A percentile compares a stretch with the other conserved stretches of the same genome.
phyloP scores from a whole-genome alignment of 768 basidiomycete species.

The Auricularia sp. region DNA sequence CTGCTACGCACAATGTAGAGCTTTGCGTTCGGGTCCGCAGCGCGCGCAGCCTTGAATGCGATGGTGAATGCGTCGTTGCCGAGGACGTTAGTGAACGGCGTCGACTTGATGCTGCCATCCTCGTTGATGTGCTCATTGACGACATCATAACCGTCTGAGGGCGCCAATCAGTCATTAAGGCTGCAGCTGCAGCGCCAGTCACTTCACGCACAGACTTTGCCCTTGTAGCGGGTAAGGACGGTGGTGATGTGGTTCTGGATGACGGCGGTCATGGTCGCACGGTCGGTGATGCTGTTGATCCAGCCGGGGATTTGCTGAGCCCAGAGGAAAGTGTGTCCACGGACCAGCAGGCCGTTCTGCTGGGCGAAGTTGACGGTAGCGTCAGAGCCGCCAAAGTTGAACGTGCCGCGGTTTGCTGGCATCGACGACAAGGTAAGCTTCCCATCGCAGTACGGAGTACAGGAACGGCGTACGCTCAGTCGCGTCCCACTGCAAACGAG shows the following conservation, averaged over 20 bases:
- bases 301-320: constrained; percentile 8
- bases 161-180: not conserved
- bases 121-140: constrained; percentile 42
- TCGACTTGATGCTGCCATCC: constrained; percentile 36
- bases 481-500: not conserved
- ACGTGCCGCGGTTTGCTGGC: constrained; percentile 3
- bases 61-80: constrained; percentile 41
- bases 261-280: constrained; percentile 9
- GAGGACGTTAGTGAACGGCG: constrained; percentile 41
- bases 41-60: constrained; percentile 41
- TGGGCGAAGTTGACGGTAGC: constrained; percentile 12
- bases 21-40: constrained; percentile 41
- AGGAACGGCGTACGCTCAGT: not conserved
- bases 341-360: constrained; percentile 9
- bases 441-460: too few species aligned
- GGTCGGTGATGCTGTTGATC: constrained; percentile 7
- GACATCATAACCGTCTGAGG: constrained; percentile 9
- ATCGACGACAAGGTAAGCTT: too few species aligned
- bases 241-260: constrained; percentile 11
- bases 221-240: constrained; percentile 8
- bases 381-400: constrained; percentile 11
- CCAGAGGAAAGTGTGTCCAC: constrained; percentile 10
- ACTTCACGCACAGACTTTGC: constrained; percentile 5
- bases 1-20: constrained; percentile 9
- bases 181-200: not conserved